Base-by-base conservation (phyloP, 306 rosid genomes). In the Cicer cuneatum region DNA sequence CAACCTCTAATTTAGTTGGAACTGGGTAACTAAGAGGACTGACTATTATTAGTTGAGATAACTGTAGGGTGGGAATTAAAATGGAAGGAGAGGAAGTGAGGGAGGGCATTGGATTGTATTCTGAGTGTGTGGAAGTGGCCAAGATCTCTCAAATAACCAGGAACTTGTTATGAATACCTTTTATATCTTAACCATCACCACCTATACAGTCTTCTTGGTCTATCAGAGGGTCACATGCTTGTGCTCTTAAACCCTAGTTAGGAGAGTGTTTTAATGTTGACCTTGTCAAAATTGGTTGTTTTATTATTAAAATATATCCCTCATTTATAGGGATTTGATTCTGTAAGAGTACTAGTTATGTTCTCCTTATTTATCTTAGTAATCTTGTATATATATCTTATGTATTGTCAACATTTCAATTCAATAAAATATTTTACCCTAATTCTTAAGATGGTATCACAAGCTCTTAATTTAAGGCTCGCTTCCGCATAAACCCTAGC, bases 191-290 rank as follows among this genome's bases (percentile, higher is more conserved):
- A 51, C 40, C 21, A 10, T 43, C 35, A 21, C 18, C 43, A 45
- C 7, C 40, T 33, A 4, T 19, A n/a, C 56, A 52, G 10, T 19
- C 53, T 42, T 46, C 75, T 35, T 61, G 57, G 41, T 63, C 61
- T 46, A 60, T 53, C 10, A 14, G 21, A 11, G 63, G 42, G 49
- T 49, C 58, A 65, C 5, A 58, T 72, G 40, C 21, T 13, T 59
- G 35, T 11, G 24, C 49, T 35, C 14, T 63, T 8, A 48, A 40
- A 15, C 10, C 33, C 53, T 18, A 46, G 40, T 33, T 54, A 52
- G 47, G 51, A 66, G 53, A 37, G 74, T 19, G 8, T 41, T 71
- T 16, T 24, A 40, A 53, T 68, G 19, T 43, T 54, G 78, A 49
- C 57, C 51, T 54, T 29, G 0, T 29, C 35, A 29, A 29, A 29